These are phyloP conservation scores for Wickerhamomyces sydowiorum DNA, from an alignment of 805 yeast species.

Conservation along the genomic window DNA sequence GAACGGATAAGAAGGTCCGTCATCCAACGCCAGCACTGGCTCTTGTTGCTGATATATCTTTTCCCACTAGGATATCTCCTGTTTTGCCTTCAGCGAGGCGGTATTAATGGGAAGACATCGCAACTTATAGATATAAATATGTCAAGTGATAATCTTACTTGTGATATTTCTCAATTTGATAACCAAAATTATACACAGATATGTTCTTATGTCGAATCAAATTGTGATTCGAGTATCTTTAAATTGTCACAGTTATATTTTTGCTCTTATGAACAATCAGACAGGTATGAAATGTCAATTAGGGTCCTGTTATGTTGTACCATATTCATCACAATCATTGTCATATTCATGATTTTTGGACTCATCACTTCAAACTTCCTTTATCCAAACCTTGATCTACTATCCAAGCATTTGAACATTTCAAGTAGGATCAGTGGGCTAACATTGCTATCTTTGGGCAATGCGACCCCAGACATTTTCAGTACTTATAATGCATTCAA, in stretches of 20 bases:
- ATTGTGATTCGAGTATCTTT: constrained; percentile 3
- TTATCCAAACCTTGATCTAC: constrained; percentile 68
- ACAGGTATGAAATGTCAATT: neutral
- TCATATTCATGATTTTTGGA: constrained; percentile 61
- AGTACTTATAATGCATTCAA: constrained; percentile 80
- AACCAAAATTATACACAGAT: neutral
- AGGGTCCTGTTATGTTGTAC: neutral
- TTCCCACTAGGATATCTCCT: neutral
- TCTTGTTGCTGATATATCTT: neutral
- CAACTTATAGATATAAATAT: too few species aligned
- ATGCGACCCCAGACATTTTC: constrained; percentile 87
- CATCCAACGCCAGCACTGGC: neutral
- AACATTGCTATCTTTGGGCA: constrained; percentile 84
- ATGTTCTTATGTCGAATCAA: constrained; percentile 2
- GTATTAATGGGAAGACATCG: too few species aligned
- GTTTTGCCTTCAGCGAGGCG: neutral
- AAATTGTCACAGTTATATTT: constrained; percentile 3
- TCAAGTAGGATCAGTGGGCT: constrained; percentile 81
- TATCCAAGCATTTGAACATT: constrained; percentile 56
- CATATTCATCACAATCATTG: constrained; percentile 8
- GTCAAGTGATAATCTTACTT: neutral
- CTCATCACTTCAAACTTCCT: constrained; percentile 76
- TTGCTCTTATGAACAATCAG: constrained; percentile 1
- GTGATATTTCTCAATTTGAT: neutral
- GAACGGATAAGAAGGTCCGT: neutral